Evolutionary conservation across 768 basidiomycete species (phyloP).

Genomic region (Guyanaporus albipodus): DNA sequence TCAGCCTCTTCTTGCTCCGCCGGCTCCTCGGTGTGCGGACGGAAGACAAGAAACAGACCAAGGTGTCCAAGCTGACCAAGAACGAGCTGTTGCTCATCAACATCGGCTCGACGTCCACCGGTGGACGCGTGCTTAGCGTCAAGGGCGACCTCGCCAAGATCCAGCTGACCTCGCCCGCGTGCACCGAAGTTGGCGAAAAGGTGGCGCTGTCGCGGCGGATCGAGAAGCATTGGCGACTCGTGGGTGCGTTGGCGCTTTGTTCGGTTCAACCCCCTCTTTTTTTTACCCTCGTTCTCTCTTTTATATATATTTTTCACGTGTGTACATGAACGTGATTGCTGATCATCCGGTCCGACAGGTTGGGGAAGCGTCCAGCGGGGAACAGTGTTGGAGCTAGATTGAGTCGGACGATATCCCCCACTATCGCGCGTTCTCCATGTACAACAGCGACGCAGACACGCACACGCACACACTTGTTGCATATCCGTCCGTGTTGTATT

Average conservation of each 20-base stretch:
- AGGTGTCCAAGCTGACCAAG: slow-evolving; percentile 87
- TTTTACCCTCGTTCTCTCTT: background rate
- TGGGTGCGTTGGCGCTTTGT: slow-evolving; percentile 62
- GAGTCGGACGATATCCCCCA: slow-evolving; percentile 3
- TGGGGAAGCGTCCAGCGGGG: slow-evolving; percentile 85
- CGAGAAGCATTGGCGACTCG: slow-evolving; percentile 97
- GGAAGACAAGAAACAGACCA: slow-evolving; percentile 98
- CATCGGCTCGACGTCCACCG: slow-evolving; percentile 96
- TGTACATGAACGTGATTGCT: background rate
- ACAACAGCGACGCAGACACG: background rate
- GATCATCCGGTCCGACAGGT: slow-evolving; percentile 32
- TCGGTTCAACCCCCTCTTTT: no score
- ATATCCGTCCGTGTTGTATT: background rate
- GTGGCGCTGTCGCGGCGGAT: slow-evolving; percentile 92
- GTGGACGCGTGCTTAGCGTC: slow-evolving; percentile 90
- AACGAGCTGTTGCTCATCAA: slow-evolving; percentile 94
- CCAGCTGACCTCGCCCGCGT: slow-evolving; percentile 89
- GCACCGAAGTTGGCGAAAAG: slow-evolving; percentile 96
- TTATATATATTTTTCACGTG: no score
- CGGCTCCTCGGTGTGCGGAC: slow-evolving; percentile 97
- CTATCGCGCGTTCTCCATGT: background rate
- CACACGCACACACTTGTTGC: no score
- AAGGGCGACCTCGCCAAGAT: slow-evolving; percentile 96
- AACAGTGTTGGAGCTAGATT: slow-evolving; percentile 78
- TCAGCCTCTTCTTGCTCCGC: slow-evolving; percentile 91